Evolutionary conservation across 140 eudicot species (phyloP).

Genomic region (Erigeron philadelphicus): DNA sequence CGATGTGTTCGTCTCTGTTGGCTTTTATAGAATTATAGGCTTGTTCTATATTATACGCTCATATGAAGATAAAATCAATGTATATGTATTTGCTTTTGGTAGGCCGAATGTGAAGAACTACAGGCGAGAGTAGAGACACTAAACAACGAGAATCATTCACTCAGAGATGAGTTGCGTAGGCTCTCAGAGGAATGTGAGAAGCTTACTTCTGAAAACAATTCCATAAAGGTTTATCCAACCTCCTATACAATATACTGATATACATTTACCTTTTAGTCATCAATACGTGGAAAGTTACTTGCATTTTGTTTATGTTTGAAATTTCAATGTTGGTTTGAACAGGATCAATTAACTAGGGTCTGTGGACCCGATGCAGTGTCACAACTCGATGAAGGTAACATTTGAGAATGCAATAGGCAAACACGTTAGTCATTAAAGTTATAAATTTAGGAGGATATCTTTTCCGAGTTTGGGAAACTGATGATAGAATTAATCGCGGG

Average conservation of each 20-base stretch:
- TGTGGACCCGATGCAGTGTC: constrained; percentile 20
- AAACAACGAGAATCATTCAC: constrained; percentile 44
- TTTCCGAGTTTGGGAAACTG: constrained; percentile 10
- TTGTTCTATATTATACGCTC: neutral
- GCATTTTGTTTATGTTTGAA: neutral
- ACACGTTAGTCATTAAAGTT: constrained; percentile 7
- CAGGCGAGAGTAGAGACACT: constrained; percentile 50
- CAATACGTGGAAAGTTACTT: neutral
- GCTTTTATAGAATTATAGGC: neutral
- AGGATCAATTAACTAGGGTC: constrained; percentile 16
- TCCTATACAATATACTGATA: neutral
- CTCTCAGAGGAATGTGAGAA: constrained; percentile 59
- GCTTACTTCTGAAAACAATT: constrained; percentile 50
- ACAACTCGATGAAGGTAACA: constrained; percentile 13
- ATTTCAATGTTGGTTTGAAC: neutral
- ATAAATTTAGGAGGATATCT: constrained; percentile 14
- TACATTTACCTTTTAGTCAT: neutral
- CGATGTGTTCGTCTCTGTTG: neutral
- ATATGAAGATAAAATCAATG: neutral
- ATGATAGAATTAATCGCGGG: constrained; percentile 7
- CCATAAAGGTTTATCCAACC: constrained; percentile 45
- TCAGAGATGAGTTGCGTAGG: constrained; percentile 52
- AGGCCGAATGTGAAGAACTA: constrained; percentile 78
- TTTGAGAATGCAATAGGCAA: constrained; percentile 9
- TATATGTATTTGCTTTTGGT: constrained; percentile 1